Conservation (phyloP, 306 rosid species). For the Cicer arietinum region DNA sequence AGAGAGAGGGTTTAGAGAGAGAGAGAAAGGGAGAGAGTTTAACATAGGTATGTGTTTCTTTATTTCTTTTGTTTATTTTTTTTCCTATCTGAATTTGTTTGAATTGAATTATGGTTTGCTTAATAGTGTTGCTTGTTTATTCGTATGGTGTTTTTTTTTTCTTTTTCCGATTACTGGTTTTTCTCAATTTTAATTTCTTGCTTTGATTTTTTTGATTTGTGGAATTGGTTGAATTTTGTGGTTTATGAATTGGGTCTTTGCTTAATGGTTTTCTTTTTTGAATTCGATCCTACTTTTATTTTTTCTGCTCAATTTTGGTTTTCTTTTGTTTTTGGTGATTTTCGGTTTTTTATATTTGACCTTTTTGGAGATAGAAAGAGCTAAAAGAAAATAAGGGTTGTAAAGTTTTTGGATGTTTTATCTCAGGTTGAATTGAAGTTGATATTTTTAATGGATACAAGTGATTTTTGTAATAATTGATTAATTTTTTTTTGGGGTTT, state of each 20-base stretch:
- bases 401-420: background rate
- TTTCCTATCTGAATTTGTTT: background rate
- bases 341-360: background rate
- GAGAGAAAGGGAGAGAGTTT: background rate
- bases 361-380: background rate
- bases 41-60: background rate
- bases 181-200: background rate
- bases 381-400: background rate
- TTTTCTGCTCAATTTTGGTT: background rate
- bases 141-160: background rate
- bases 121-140: background rate
- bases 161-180: background rate
- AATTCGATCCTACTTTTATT: background rate
- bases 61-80: background rate
- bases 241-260: background rate
- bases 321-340: background rate
- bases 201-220: background rate
- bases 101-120: slow-evolving; percentile 10
- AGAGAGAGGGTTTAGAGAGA: background rate
- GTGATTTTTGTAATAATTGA: background rate
- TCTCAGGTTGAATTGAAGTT: background rate
- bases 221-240: slow-evolving; percentile 4
- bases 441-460: background rate
- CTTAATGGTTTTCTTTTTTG: background rate
- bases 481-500: background rate